phyloP scores from a whole-genome alignment of 768 basidiomycete species.

The Leccinum disarticulatum region DNA sequence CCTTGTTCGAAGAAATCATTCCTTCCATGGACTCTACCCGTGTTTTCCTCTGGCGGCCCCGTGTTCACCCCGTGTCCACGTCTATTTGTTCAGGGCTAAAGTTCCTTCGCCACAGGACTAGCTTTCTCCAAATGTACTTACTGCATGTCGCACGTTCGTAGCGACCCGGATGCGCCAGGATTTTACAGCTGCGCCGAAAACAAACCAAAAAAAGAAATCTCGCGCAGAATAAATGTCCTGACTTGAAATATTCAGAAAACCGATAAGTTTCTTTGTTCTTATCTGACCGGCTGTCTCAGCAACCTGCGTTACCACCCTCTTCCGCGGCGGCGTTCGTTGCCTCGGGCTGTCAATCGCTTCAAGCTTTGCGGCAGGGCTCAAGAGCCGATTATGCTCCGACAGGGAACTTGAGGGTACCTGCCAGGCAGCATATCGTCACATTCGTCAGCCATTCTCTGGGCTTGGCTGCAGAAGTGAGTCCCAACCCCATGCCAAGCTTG shows the following conservation, averaged over 20 bases:
- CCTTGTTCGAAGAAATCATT: not conserved
- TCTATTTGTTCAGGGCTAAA: not conserved
- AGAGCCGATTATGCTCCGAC: constrained; percentile 12
- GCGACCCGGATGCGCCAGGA: not conserved
- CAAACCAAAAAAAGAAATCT: constrained; percentile 1
- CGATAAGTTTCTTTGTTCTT: not conserved
- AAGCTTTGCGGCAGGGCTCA: not conserved
- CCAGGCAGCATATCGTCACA: not conserved
- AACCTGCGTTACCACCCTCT: not conserved
- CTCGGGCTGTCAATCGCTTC: constrained; percentile 3
- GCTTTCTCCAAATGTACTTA: not conserved
- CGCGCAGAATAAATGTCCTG: not conserved
- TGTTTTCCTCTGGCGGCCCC: not conserved
- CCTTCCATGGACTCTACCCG: not conserved
- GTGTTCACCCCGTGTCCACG: not conserved
- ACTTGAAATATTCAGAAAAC: not conserved
- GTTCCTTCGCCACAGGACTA: not conserved
- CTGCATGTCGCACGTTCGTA: constrained; percentile 3
- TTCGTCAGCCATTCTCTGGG: not conserved
- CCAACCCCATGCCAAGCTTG: not conserved
- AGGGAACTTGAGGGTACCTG: not conserved
- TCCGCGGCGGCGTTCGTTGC: constrained; percentile 2
- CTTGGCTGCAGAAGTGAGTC: not conserved
- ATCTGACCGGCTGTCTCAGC: not conserved
- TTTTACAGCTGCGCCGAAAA: not conserved